Evolutionary conservation across 208 protist genomes (phyloP).

Genomic region (Wallacemonas collosoma): DNA sequence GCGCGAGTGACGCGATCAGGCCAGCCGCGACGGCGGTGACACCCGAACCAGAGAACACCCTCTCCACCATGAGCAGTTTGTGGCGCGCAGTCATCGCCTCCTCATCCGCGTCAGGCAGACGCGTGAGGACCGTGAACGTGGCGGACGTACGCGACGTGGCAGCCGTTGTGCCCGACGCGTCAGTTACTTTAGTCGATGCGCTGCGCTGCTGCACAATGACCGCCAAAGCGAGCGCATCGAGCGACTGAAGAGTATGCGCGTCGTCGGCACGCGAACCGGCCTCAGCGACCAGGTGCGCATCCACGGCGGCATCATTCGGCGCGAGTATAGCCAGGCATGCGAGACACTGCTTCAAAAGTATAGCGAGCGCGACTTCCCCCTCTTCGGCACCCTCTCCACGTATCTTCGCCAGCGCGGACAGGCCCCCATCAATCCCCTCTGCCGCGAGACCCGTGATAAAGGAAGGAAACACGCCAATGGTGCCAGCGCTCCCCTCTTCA

Average conservation of each 20-base stretch:
- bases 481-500: not conserved
- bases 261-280: not conserved
- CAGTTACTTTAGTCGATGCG: not conserved
- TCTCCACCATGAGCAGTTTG: not conserved
- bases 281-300: not conserved
- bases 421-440: not conserved
- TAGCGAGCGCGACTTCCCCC: too few relatives aligned
- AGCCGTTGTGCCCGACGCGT: not conserved
- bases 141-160: not conserved
- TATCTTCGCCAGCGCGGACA: not conserved
- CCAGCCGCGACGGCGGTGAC: not conserved
- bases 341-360: not conserved
- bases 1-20: not conserved
- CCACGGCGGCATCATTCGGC: not conserved
- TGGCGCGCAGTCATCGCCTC: not conserved
- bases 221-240: not conserved
- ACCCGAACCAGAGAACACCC: not conserved
- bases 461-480: not conserved
- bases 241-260: not conserved
- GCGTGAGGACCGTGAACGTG: not conserved
- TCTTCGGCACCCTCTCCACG: not conserved
- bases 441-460: not conserved
- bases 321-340: slow-evolving; percentile 4
- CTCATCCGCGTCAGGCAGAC: not conserved
- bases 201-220: not conserved